Evolutionary conservation across 257 asterid genomes (phyloP).

Genomic region (Knoxia roxburghii): DNA sequence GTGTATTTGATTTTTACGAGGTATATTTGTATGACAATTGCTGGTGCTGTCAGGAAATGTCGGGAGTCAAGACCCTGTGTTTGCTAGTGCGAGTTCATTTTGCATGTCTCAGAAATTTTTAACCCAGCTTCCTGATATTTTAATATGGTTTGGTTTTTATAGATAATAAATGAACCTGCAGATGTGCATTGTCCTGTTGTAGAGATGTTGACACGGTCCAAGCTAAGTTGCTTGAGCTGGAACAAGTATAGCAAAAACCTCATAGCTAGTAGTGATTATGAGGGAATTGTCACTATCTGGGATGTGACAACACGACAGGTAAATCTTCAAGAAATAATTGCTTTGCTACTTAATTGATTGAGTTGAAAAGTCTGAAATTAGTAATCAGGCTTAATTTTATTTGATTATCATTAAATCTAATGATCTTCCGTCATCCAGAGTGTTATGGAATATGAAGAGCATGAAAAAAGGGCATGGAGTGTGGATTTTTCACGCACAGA

Average conservation of each 20-base stretch:
- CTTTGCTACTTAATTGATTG: not conserved
- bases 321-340: not conserved
- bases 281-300: conserved; percentile 50
- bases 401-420: not conserved
- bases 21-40: not conserved
- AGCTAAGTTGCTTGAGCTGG: conserved; percentile 50
- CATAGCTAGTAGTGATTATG: conserved; percentile 47
- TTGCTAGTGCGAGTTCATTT: not conserved
- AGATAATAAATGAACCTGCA: conserved; percentile 44
- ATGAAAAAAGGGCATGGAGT: conserved; percentile 52
- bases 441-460: conserved; percentile 47
- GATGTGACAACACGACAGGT: conserved; percentile 45
- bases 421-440: conserved; percentile 24
- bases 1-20: not conserved
- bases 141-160: conserved; percentile 13
- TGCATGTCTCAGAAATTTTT: not conserved
- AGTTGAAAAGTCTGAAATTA: not conserved
- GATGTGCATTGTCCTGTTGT: conserved; percentile 43
- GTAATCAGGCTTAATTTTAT: not conserved
- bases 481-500: conserved; percentile 44
- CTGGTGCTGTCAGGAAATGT: not conserved
- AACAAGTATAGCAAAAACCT: conserved; percentile 37
- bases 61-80: not conserved
- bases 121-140: not conserved
- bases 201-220: conserved; percentile 43